phyloP scores from a whole-genome alignment of 179 eudicot species.

The Sideroxylon spinosum region DNA sequence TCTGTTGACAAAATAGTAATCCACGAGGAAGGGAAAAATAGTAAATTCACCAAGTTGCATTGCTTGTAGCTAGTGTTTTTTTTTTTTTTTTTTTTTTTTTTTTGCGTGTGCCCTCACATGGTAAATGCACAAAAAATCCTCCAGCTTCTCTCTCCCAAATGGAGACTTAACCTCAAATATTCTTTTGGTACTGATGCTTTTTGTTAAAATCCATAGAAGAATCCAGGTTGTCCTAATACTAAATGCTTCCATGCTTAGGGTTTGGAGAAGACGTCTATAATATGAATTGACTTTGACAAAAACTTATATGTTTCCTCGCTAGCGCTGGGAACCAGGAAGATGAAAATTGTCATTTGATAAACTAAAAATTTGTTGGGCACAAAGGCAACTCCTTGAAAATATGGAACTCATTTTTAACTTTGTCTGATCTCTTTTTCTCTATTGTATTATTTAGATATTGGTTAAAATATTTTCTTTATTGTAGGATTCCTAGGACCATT shows the following conservation, averaged over 20 bases:
- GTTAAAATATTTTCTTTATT: neutral
- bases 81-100: no score
- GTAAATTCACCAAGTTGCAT: no score
- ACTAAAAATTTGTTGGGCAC: neutral
- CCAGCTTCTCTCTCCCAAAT: neutral
- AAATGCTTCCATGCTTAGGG: neutral
- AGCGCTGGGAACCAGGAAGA: neutral
- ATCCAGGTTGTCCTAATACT: no score
- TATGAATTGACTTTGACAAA: neutral
- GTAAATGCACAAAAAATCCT: no score
- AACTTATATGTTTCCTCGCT: no score
- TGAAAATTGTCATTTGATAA: neutral
- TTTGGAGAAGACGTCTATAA: neutral
- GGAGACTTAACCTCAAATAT: no score
- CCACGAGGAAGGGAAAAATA: no score
- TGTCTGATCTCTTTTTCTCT: neutral
- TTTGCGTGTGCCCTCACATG: no score
- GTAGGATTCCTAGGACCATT: conserved; percentile 80
- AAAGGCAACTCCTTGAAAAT: neutral
- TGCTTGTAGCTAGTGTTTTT: no score
- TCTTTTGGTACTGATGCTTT: neutral
- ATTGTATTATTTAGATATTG: neutral
- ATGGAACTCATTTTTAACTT: neutral
- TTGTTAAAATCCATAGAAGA: neutral
- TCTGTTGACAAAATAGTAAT: no score